A percentile compares a stretch with the other conserved stretches of the same genome.
Conservation (phyloP, 164 flowering plant genomes). For the Cinnamomum micranthum region DNA sequence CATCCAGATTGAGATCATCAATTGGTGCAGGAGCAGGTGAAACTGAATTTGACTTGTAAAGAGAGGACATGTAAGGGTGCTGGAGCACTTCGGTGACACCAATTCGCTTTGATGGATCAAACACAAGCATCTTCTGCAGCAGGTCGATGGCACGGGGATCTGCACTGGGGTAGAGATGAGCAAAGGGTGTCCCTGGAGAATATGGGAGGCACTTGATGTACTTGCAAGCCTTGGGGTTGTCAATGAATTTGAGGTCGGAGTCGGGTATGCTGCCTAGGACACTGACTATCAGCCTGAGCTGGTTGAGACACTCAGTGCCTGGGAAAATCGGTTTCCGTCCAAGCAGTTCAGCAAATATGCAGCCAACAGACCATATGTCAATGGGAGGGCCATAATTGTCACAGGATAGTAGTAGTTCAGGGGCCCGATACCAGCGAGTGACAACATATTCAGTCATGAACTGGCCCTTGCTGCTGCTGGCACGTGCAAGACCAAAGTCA, state of each 20-base stretch:
- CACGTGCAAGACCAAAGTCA: constrained; percentile 92
- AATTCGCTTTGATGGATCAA: constrained; percentile 89
- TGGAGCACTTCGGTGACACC: constrained; percentile 79
- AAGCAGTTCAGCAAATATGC: constrained; percentile 89
- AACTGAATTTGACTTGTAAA: constrained; percentile 56
- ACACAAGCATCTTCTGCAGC: constrained; percentile 74
- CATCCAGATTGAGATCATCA: constrained; percentile 79
- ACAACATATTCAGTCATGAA: constrained; percentile 98
- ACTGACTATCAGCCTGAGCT: constrained; percentile 76
- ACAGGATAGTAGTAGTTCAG: constrained; percentile 91
- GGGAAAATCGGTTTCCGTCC: constrained; percentile 89
- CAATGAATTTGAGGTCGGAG: constrained; percentile 69
- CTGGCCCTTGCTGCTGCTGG: constrained; percentile 68
- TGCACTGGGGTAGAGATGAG: constrained; percentile 68
- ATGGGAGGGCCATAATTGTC: constrained; percentile 92
- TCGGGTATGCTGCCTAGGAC: constrained; percentile 80
- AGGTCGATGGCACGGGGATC: constrained; percentile 79
- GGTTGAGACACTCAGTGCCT: constrained; percentile 88
- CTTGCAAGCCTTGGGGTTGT: constrained; percentile 72
- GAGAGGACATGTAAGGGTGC: constrained; percentile 81
- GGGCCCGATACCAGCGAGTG: constrained; percentile 96
- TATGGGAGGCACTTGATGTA: constrained; percentile 67
- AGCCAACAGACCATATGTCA: constrained; percentile 97
- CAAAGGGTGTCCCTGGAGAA: constrained; percentile 48
- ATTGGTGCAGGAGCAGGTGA: constrained; percentile 78